Conservation (phyloP, 2,329 filamentous ascomycete genomes). For the Penicillium thymicola region DNA sequence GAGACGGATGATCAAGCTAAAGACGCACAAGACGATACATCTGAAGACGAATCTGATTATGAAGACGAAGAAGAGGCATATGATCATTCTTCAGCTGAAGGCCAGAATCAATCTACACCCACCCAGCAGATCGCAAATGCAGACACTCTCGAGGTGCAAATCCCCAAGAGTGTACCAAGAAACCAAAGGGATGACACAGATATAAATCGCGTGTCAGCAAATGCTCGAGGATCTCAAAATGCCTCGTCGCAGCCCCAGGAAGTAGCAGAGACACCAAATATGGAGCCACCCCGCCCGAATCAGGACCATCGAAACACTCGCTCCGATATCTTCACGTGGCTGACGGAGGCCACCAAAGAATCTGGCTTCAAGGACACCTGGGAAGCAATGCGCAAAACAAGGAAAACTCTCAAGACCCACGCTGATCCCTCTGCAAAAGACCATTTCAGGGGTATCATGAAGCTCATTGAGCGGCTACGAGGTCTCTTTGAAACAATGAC, state of each 20-base stretch:
- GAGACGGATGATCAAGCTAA: not conserved
- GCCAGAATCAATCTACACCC: not conserved
- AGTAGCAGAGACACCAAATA: not conserved
- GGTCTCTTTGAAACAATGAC: not conserved
- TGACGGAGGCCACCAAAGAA: not conserved
- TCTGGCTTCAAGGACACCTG: constrained; percentile 7
- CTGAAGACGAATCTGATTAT: not conserved
- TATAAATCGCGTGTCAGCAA: not conserved
- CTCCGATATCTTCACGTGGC: constrained; percentile 1
- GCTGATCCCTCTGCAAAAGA: not conserved
- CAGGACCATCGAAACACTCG: not conserved
- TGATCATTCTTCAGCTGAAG: not conserved
- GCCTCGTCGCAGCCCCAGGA: not conserved
- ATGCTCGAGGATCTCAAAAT: not conserved
- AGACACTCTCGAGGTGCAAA: not conserved
- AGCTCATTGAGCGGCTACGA: not conserved
- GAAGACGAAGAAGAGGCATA: not conserved
- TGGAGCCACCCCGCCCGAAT: not conserved
- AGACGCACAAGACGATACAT: not conserved
- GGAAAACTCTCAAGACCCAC: not conserved
- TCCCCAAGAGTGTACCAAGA: not conserved
- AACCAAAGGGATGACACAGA: not conserved
- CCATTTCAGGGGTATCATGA: not conserved
- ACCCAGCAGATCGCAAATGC: not conserved
- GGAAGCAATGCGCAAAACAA: not conserved